Evolutionary conservation across 2,329 filamentous ascomycete genomes (phyloP).

Genomic region (Metarhizium brunneum): DNA sequence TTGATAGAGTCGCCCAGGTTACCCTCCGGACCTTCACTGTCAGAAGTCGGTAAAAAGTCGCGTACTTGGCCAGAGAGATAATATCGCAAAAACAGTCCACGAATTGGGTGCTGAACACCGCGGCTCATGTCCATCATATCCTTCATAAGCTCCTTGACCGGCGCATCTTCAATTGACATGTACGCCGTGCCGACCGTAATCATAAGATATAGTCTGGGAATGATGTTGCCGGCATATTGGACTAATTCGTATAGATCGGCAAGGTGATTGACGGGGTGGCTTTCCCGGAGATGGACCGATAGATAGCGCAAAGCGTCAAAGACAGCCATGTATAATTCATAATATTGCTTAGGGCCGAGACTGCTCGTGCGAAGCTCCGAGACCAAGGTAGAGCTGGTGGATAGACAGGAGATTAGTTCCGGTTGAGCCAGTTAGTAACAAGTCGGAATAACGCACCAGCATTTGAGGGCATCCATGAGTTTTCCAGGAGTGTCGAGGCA

Average conservation of each 20-base stretch:
- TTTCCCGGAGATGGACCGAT: constrained; percentile 92
- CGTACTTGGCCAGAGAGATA: constrained; percentile 92
- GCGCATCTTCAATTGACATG: constrained; percentile 96
- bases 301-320: constrained; percentile 97
- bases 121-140: constrained; percentile 99
- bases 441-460: constrained; percentile 63
- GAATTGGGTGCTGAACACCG: constrained; percentile 92
- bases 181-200: constrained; percentile 98
- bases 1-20: constrained; percentile 97
- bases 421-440: neutral
- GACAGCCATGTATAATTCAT: constrained; percentile 98
- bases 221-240: constrained; percentile 96
- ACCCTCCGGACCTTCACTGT: constrained; percentile 83
- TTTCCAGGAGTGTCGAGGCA: constrained; percentile 95
- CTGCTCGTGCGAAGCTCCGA: constrained; percentile 97
- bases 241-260: constrained; percentile 97
- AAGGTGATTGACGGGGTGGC: constrained; percentile 94
- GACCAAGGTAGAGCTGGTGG: constrained; percentile 79
- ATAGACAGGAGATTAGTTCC: constrained; percentile 6
- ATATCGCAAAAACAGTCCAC: constrained; percentile 90
- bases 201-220: constrained; percentile 95
- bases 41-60: constrained; percentile 74
- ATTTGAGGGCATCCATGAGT: constrained; percentile 99
- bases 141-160: constrained; percentile 99
- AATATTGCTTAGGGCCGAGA: constrained; percentile 98